Base-by-base conservation (phyloP, 345 rosid species). In the Citrus sp. region DNA sequence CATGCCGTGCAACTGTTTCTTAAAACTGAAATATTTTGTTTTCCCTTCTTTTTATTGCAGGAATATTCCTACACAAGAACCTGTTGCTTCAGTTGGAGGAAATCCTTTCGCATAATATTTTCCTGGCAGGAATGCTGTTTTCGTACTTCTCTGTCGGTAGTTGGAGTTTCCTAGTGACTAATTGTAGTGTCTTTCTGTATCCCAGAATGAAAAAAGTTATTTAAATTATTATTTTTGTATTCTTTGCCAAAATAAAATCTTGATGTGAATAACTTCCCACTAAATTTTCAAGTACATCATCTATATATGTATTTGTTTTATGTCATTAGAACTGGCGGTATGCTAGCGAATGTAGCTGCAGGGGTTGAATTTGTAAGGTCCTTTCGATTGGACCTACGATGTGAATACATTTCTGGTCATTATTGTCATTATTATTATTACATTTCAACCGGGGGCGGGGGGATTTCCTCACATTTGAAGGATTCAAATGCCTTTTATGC, bases 61-160 rank as follows among this genome's bases (percentile, higher is more conserved):
- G 85, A 89, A 83, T 67, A 80, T 90, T 40, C 86, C 89, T 32
- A 72, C 90, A 38, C 97, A 91, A 79, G 99, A 87, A 7, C 92
- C 88, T 67, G 91, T 94, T 82, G 92, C 99, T 77, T 90, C 90
- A 9, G 40, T 89, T 0, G 93, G 97, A 76, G 95, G 98, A 76
- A 96, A 96, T 83, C 98, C 98, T 59, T 96, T 96, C 81, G 94
- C 96, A 2, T 95, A 88, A 87, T 13, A 38, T 69, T 73, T 67
- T 54, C 5, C 51, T 4, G 5, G 64, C 54, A 42, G 49, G 77
- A 75, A 9, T 40, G 22, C 70, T 21, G 27, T 46, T 59, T 40
- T 34, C 19, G 18, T 70, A 14, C 38, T 18, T 35, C 76, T n/a
- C 67, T 6, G 68, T 78, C 40, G 18, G 30, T 61, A 67, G 49